Evolutionary conservation across 176 grass and related monocot species (phyloP), one percentile per base, ranked within the genome.

Genomic region (Carex kokanica): DNA sequence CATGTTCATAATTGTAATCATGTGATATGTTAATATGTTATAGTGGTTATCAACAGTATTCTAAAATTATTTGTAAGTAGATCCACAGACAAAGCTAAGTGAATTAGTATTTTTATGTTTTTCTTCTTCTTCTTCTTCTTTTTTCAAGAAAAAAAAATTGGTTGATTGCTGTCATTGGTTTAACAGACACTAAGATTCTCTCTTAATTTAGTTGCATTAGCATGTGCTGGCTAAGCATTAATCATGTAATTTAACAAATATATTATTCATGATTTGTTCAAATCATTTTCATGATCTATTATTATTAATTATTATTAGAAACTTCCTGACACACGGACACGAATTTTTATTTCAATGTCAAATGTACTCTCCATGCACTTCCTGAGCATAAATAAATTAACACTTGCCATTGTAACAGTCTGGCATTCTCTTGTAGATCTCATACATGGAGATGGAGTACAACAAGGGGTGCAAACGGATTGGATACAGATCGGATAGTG

Each of bases 71-170:
- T 41, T 82, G 80, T 67, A 51, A 67, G 25, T 41, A 67, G 80
- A 82, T 82, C 80, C 80, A 82, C 80, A 82, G 80, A 82, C 80
- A 82, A 14, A 47, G 79, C 79, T 81, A 63, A 32, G 6, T 3
- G 15, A 80, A 41, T 59, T 34, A 80, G 18, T 80, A 41, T 1
- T 59, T 55, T 9, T 43, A 59, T 59, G 6, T 41, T 38, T 61
- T 43, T 36, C 17, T 41, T 38, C 36, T 38, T 38, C 0, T 43
- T 36, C 17, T 41, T 38, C 36, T 38, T 38, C 0, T 14, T 12
- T 8, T 59, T 80, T 10, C 3, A 23, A 7, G 6, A 5, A 6
- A 38, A 38, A 38, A 5, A 38, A 80, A 56, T 53, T 80, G 27
- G 34, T 80, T 80, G 3, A 25, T 80, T 79, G 49, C 29, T 80